Base-by-base conservation (phyloP, 768 basidiomycete species). In the Tubosaeta brunneosetosa region DNA sequence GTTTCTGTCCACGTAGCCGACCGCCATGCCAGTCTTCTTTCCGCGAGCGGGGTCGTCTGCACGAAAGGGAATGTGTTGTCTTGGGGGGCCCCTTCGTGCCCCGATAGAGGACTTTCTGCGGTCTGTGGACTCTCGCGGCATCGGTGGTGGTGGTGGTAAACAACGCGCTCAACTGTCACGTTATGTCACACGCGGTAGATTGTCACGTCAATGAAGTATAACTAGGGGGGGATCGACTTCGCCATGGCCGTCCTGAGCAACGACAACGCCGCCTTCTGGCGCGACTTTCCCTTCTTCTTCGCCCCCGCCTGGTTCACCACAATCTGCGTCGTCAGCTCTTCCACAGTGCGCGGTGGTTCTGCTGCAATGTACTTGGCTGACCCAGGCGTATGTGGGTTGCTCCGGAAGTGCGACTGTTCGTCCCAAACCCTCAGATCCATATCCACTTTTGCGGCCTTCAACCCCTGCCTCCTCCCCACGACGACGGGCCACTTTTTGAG, bases 41-140 rank as follows among this genome's bases (percentile, higher is more conserved):
- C 89, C 89, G 50, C 84, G 86, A 46, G 80, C 80, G 11, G 82
- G 80, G 59, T 90, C 85, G 57, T 89, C 86, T 3, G 86, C 88
- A 45, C 85, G 81, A 62, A 86, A 91, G 1, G 89, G 89, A 13
- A 88, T 78, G 59, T 91, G 86, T 5, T 80, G 75, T 60, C 84
- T 82, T 60, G 80, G 82, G 1, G 77, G 77, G 1, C 80, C 81
- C 22, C 85, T 77, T 37, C 85, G 77, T 14, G 70, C 64, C 11
- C 73, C 77, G 16, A 78, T 46, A 41, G 74, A 75, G 36, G 68
- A 71, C 58, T 71, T 69, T 61, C 68, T 64, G 40, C 64, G 66
- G 13, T 58, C 57, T 25, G 60, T 41, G 11, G 55, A 45, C 47
- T 61, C 62, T 47, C 59, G 59, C 22, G 70, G 64, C 70, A 69